These are phyloP conservation scores for Fusarium sp. DNA, from an alignment of 2,329 filamentous ascomycete species.

Conservation along the genomic window DNA sequence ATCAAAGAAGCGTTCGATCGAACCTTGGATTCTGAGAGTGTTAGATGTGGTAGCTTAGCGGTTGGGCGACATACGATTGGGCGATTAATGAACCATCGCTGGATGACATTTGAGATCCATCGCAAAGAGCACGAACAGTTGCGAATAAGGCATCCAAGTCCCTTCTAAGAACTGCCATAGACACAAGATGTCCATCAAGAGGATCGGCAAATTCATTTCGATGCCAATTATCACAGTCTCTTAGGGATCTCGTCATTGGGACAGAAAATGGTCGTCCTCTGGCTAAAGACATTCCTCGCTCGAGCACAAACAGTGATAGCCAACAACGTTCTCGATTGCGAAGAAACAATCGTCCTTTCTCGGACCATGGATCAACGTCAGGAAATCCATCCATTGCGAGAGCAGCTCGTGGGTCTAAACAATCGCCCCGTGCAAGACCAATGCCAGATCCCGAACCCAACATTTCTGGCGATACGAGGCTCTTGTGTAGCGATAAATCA, in stretches of 20 bases:
- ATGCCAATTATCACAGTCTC: conserved; percentile 78
- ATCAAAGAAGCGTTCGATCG: conserved; percentile 75
- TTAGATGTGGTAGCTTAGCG: conserved; percentile 34
- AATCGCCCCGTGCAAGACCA: conserved; percentile 72
- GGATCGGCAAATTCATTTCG: conserved; percentile 71
- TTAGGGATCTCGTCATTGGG: conserved; percentile 73
- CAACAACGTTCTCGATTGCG: conserved; percentile 76
- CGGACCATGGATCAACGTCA: conserved; percentile 70
- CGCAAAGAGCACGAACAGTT: conserved; percentile 70
- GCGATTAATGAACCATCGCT: conserved; percentile 66
- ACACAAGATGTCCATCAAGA: conserved; percentile 78
- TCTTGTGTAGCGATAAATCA: conserved; percentile 77
- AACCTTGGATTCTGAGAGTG: conserved; percentile 62
- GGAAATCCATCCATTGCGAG: conserved; percentile 76
- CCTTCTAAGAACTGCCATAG: conserved; percentile 76
- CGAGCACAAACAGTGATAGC: conserved; percentile 79
- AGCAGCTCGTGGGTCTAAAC: conserved; percentile 74
- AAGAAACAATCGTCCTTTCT: conserved; percentile 70
- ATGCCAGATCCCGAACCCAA: conserved; percentile 59
- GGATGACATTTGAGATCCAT: conserved; percentile 63
- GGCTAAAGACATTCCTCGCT: conserved; percentile 77
- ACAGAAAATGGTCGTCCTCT: conserved; percentile 77
- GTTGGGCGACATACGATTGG: conserved; percentile 57
- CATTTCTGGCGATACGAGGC: conserved; percentile 67
- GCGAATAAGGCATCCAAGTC: conserved; percentile 72